Evolutionary conservation across 1,139 yeast genomes (phyloP).

Genomic region (Geotrichum histeridarum): DNA sequence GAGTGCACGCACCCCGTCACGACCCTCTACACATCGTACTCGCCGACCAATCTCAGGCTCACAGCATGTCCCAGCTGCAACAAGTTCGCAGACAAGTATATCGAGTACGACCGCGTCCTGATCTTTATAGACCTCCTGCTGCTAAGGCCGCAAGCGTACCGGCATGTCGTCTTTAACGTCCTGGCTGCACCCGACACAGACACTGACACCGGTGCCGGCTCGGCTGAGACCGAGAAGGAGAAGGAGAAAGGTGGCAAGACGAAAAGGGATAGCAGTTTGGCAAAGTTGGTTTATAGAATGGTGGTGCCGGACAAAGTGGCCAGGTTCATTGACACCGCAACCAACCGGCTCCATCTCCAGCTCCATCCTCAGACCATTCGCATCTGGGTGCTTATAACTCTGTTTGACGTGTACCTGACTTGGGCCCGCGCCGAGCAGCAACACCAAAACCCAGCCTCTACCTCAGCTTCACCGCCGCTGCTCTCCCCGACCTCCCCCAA

Average conservation of each 20-base stretch:
- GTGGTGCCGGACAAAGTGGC: background rate
- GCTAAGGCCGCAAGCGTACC: slow-evolving; percentile 81
- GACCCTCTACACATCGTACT: slow-evolving; percentile 64
- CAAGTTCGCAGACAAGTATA: slow-evolving; percentile 79
- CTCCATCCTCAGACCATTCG: slow-evolving; percentile 39
- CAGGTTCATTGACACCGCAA: background rate
- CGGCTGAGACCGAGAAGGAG: no score
- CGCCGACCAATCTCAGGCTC: slow-evolving; percentile 72
- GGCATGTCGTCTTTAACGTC: slow-evolving; percentile 78
- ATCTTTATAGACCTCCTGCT: slow-evolving; percentile 77
- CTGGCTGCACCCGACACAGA: slow-evolving; percentile 35
- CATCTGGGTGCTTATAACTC: slow-evolving; percentile 56
- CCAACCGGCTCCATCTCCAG: slow-evolving; percentile 25
- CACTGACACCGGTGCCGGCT: no score
- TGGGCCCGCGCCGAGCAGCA: slow-evolving; percentile 85
- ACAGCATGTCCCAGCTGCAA: slow-evolving; percentile 73
- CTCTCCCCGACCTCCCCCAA: background rate
- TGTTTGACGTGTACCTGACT: slow-evolving; percentile 84
- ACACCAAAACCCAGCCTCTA: slow-evolving; percentile 1
- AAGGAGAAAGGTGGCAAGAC: background rate
- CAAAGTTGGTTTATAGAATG: background rate
- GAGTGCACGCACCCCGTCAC: slow-evolving; percentile 70
- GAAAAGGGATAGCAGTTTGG: background rate
- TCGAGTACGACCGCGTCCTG: slow-evolving; percentile 82
- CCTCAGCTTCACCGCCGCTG: background rate